Evolutionary conservation across 768 basidiomycete species (phyloP).

Genomic region (Boletus tomentosulus): DNA sequence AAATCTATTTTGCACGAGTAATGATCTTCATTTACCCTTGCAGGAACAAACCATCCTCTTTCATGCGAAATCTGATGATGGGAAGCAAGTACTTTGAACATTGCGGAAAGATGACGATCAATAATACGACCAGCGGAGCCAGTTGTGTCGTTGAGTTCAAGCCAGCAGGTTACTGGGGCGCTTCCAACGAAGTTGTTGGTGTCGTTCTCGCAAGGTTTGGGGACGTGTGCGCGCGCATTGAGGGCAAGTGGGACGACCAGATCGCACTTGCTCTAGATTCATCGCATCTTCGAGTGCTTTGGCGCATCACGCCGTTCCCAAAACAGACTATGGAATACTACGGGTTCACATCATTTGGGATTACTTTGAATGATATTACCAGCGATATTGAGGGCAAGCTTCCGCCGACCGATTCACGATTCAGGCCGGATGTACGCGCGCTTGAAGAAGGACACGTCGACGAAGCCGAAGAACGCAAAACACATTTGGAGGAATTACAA

Average conservation of each 20-base stretch:
- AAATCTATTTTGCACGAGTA: not conserved
- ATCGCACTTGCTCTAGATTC: slow-evolving; percentile 65
- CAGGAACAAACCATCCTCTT: slow-evolving; percentile 86
- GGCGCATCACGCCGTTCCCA: slow-evolving; percentile 73
- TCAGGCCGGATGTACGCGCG: slow-evolving; percentile 77
- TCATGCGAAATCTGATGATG: slow-evolving; percentile 85
- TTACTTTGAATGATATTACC: slow-evolving; percentile 79
- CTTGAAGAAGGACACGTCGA: slow-evolving; percentile 75
- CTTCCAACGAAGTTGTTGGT: slow-evolving; percentile 70
- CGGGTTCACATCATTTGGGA: slow-evolving; percentile 77
- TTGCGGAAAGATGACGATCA: slow-evolving; percentile 71
- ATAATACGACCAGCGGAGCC: slow-evolving; percentile 51
- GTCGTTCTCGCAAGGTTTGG: slow-evolving; percentile 51
- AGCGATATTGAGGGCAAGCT: slow-evolving; percentile 57
- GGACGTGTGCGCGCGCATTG: slow-evolving; percentile 55
- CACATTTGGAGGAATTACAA: slow-evolving; percentile 70
- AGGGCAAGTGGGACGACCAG: slow-evolving; percentile 89
- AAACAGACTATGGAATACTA: slow-evolving; percentile 69
- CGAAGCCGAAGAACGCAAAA: slow-evolving; percentile 68
- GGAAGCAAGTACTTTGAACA: slow-evolving; percentile 91
- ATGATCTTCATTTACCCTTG: not conserved
- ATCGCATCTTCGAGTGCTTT: slow-evolving; percentile 69
- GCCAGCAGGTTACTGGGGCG: slow-evolving; percentile 78
- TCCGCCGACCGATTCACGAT: slow-evolving; percentile 78
- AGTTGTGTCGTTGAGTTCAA: slow-evolving; percentile 81